These are phyloP conservation scores for Astrothelium subdiscretum DNA, from an alignment of 495 filamentous ascomycete species.

Conservation along the genomic window DNA sequence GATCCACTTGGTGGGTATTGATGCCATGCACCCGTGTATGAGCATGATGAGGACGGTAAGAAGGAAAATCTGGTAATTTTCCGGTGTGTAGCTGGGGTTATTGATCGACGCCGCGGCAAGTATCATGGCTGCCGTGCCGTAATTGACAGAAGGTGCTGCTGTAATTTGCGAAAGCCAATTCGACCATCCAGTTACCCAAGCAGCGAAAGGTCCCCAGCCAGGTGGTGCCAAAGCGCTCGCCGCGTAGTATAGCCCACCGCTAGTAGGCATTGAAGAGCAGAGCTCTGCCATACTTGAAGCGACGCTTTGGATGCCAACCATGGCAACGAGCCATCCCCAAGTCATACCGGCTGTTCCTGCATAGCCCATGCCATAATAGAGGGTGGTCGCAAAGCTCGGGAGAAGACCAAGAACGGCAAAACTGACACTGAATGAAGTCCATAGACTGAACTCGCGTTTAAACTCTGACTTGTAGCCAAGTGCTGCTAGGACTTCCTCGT, in stretches of 20 bases:
- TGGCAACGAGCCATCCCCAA: constrained; percentile 71
- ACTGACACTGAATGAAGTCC: constrained; percentile 69
- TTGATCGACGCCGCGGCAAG: constrained; percentile 58
- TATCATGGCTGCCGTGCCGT: constrained; percentile 57
- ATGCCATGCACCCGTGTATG: constrained; percentile 59
- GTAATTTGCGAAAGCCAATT: constrained; percentile 51
- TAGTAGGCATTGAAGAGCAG: constrained; percentile 58
- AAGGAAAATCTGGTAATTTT: constrained; percentile 58
- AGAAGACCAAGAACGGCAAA: constrained; percentile 66
- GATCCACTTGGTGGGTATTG: constrained; percentile 63
- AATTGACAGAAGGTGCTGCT: constrained; percentile 54
- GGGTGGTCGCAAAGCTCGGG: constrained; percentile 62
- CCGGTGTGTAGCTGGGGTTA: constrained; percentile 54
- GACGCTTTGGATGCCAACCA: constrained; percentile 64
- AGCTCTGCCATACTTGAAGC: constrained; percentile 57
- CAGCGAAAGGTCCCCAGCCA: constrained; percentile 62
- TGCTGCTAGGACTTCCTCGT: constrained; percentile 58
- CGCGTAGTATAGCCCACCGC: constrained; percentile 70
- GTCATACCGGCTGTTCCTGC: constrained; percentile 68
- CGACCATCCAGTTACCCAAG: constrained; percentile 49
- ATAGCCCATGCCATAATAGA: constrained; percentile 74
- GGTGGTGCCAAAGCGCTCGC: constrained; percentile 67
- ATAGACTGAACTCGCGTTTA: constrained; percentile 73
- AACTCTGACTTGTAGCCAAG: constrained; percentile 67
- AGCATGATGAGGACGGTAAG: constrained; percentile 59